phyloP scores from a whole-genome alignment of 257 asterid genomes.

The Knoxia roxburghii region DNA sequence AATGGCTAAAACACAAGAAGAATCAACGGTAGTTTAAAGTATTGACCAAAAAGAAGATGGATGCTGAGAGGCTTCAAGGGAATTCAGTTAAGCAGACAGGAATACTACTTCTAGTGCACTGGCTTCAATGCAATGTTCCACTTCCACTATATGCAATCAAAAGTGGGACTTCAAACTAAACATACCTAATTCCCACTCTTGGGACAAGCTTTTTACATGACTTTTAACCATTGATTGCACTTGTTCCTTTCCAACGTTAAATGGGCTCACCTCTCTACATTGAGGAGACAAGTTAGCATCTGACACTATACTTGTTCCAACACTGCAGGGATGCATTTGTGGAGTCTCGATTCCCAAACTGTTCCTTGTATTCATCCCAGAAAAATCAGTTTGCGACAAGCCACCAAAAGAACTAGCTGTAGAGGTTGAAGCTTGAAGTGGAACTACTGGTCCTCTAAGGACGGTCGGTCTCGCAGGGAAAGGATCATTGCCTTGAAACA shows the following conservation, averaged over 20 bases:
- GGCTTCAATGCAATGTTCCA: background rate
- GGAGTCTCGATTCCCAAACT: constrained; percentile 45
- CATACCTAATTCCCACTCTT: constrained; percentile 34
- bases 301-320: constrained; percentile 39
- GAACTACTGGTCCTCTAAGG: constrained; percentile 36
- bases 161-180: constrained; percentile 1
- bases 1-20: background rate
- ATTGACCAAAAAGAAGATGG: background rate
- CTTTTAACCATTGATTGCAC: constrained; percentile 39
- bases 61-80: background rate
- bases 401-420: constrained; percentile 33
- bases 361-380: constrained; percentile 33
- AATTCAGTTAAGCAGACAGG: background rate
- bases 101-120: background rate
- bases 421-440: constrained; percentile 60
- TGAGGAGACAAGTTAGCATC: constrained; percentile 40
- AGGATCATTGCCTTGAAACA: constrained; percentile 29
- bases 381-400: constrained; percentile 32
- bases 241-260: constrained; percentile 32
- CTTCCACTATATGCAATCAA: constrained; percentile 5
- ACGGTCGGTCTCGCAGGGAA: constrained; percentile 33
- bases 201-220: constrained; percentile 38
- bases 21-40: background rate
- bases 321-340: constrained; percentile 56
- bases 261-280: constrained; percentile 57